Base-by-base conservation (phyloP, 805 yeast species). In the Monosporozyma solicola region DNA sequence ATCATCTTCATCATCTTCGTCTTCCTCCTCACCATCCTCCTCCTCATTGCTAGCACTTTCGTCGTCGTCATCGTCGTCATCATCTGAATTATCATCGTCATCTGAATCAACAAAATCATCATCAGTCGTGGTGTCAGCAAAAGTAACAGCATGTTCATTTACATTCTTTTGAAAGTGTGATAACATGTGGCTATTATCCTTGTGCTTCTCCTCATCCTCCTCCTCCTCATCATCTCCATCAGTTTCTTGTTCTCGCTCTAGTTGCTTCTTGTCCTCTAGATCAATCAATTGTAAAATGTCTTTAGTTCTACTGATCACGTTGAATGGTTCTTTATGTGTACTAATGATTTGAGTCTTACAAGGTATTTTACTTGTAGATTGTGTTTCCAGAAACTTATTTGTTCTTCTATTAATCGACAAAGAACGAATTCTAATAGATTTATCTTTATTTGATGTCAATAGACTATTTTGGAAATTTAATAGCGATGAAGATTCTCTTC, bases 371-470 rank as follows among this genome's bases (percentile, higher is more conserved):
- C 31, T 48, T 4, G 16, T 25, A 6, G 25, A 22, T 22, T 43
- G 16, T 25, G 46, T n/a, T 5, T 24, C 31, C 2, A 43, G 11
- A 5, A 15, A 33, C 29, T 49, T 54, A 48, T 53, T 56, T 22
- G 63, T 51, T 44, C 54, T 61, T 44, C 63, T 57, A 48, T 59
- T 64, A 3, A 62, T 54, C 2, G 68, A 64, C 20, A 57, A 48
- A 3, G 70, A 64, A 49, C 69, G 60, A 44, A 68, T 58, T 53
- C 65, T 56, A 4, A 68, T 68, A 11, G 70, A 56, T 50, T 62
- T 66, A 47, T 66, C 72, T 49, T 68, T 67, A 55, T 67, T 66
- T 9, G 72, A 68, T 3, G 71, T 66, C 16, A 68, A 46, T 20
- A 63, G 45, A 11, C 59, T 56, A 51, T 63, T 60, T 47, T 68